Base-by-base conservation (phyloP, 1,284 basidiomycete species). In the Irpex lacteus region DNA sequence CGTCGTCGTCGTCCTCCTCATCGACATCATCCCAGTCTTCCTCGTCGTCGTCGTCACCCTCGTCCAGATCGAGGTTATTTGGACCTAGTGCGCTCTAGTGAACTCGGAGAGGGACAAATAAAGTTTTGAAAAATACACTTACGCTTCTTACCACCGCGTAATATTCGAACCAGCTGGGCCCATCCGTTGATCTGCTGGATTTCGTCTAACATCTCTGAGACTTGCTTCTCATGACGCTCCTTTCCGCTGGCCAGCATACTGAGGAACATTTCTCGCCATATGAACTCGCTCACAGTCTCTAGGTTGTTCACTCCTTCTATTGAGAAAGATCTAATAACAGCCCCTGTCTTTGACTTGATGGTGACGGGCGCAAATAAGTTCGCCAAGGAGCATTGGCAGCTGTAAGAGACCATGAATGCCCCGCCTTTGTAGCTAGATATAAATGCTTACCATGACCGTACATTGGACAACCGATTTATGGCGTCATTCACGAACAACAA, bases 251-350 rank as follows among this genome's bases (percentile, higher is more conserved):
- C 79, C 6, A 85, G 78, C 70, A 89, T 73, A 37, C 80, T 81
- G 6, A 89, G 70, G 67, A 89, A 82, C 21, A 88, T 76, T 63
- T 89, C 88, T 4, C 88, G 81, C 88, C 88, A 90, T 56, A 89
- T 82, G 85, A 87, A 90, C 19, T 87, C 71, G 2, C 85, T 66
- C 37, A 82, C 77, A n/a, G 72, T 73, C 49, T 83, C 78, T 38
- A 89, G 74, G 52, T 79, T 79, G 26, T 80, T 76, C 0, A 80
- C 79, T 9, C 86, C 86, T 4, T 73, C 74, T n/a, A 88, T 70
- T 15, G 73, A 70, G 66, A 88, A 88, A 0, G 76, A 74, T 66
- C 83, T 87, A 67, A 88, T 70, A 15, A 76, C 54, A 52, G 80
- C 80, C 13, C 82, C 82, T 3, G 75, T 72, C 37, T 73, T 70